phyloP scores from a whole-genome alignment of 257 asterid species.

The Osmanthus fragrans region DNA sequence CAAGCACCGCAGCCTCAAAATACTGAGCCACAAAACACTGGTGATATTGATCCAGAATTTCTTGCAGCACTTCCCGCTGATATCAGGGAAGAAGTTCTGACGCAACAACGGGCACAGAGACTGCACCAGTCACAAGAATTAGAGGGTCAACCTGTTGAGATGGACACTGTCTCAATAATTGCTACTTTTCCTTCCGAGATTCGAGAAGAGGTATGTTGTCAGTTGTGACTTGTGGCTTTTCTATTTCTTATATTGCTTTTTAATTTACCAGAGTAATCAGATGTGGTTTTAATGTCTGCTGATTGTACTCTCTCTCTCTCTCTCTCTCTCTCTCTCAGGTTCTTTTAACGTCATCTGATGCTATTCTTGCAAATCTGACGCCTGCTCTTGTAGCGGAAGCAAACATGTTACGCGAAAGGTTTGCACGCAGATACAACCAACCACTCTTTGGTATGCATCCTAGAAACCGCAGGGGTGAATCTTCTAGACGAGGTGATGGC shows the following conservation, averaged over 20 bases:
- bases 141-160: slow-evolving; percentile 98
- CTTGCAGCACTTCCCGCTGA: slow-evolving; percentile 97
- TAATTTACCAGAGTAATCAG: not conserved
- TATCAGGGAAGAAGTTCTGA: slow-evolving; percentile 90
- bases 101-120: slow-evolving; percentile 95
- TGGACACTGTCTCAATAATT: slow-evolving; percentile 95
- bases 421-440: slow-evolving; percentile 89
- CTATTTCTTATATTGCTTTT: not conserved
- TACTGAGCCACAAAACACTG: slow-evolving; percentile 80
- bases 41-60: slow-evolving; percentile 94
- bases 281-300: slow-evolving; percentile 4
- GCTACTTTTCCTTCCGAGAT: slow-evolving; percentile 96
- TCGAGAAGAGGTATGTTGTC: slow-evolving; percentile 77
- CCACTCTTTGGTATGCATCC: slow-evolving; percentile 82
- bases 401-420: slow-evolving; percentile 91
- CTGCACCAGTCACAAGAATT: slow-evolving; percentile 84
- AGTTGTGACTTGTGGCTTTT: not conserved
- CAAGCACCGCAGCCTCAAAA: slow-evolving; percentile 69
- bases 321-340: slow-evolving; percentile 50
- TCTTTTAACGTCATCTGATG: slow-evolving; percentile 95
- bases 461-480: slow-evolving; percentile 87
- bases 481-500: slow-evolving; percentile 83
- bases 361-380: slow-evolving; percentile 86
- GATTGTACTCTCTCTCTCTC: slow-evolving; percentile 9
- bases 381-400: slow-evolving; percentile 99